Conservation (phyloP, 1,284 basidiomycete genomes). For the Trichosporon faecale region DNA sequence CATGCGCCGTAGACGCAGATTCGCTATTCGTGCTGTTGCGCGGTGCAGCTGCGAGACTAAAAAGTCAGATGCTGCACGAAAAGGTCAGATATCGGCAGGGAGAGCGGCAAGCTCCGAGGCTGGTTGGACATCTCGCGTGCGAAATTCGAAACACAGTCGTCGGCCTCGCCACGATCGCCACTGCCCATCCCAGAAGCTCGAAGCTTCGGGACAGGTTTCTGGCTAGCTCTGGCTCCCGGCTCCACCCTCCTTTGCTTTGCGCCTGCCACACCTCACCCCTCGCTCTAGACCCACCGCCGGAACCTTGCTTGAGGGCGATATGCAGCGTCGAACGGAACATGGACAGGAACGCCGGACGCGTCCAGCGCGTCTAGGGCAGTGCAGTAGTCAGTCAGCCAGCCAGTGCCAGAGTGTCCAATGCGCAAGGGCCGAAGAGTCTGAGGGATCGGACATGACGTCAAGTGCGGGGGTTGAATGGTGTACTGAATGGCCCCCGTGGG, state of each 20-base stretch:
- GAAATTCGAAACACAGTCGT: neutral
- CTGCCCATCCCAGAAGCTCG: neutral
- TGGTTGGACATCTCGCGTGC: neutral
- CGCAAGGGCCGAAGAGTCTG: neutral
- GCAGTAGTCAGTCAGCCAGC: too few relatives aligned
- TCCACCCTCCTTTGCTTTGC: too few relatives aligned
- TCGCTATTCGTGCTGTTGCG: too few relatives aligned
- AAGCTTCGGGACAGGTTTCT: neutral
- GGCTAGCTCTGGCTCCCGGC: too few relatives aligned
- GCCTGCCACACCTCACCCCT: too few relatives aligned
- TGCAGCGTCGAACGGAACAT: neutral
- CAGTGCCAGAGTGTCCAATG: neutral
- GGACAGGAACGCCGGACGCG: neutral
- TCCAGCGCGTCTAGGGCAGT: neutral
- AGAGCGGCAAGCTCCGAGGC: neutral
- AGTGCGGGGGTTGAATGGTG: neutral
- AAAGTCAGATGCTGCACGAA: neutral
- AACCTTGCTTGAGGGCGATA: neutral
- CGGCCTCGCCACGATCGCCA: neutral
- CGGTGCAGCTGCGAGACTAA: neutral
- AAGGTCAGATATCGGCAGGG: neutral
- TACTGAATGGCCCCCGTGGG: too few relatives aligned
- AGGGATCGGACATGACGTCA: neutral
- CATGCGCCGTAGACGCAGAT: neutral
- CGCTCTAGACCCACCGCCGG: neutral